phyloP scores from a whole-genome alignment of 805 yeast species.

The Komagataella pseudopastoris region DNA sequence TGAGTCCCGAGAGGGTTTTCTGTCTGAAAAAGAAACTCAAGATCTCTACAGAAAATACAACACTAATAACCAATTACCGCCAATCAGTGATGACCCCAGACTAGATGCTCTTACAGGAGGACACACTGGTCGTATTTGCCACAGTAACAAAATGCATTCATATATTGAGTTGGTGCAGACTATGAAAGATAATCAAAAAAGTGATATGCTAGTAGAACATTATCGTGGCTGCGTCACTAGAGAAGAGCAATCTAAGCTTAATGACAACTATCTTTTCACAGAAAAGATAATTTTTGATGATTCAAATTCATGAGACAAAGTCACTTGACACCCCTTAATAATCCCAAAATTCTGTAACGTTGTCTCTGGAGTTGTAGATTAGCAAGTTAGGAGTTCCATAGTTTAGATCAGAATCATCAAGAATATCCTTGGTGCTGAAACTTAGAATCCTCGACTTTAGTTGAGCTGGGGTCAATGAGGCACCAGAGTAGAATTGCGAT shows the following conservation, averaged over 20 bases:
- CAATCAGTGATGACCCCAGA: not conserved
- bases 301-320: not conserved
- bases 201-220: not conserved
- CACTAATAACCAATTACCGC: not conserved
- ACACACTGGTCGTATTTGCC: constrained; percentile 1
- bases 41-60: not conserved
- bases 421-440: constrained; percentile 47
- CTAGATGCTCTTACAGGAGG: not conserved
- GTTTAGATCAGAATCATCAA: constrained; percentile 11
- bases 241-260: not conserved
- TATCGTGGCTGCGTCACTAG: not conserved
- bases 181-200: not conserved
- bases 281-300: not conserved
- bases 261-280: not conserved
- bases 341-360: not conserved
- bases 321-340: not conserved
- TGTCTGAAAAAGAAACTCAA: not conserved
- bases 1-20: not conserved
- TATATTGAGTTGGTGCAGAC: constrained; percentile 3
- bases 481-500: constrained; percentile 7
- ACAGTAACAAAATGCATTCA: constrained; percentile 4
- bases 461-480: constrained; percentile 52
- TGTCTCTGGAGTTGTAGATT: not conserved
- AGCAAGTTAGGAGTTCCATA: not conserved
- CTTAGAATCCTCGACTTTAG: constrained; percentile 64